Evolutionary conservation across 345 rosid genomes (phyloP), one percentile per base, ranked within the genome.

Genomic region (Aurinia saxatilis): DNA sequence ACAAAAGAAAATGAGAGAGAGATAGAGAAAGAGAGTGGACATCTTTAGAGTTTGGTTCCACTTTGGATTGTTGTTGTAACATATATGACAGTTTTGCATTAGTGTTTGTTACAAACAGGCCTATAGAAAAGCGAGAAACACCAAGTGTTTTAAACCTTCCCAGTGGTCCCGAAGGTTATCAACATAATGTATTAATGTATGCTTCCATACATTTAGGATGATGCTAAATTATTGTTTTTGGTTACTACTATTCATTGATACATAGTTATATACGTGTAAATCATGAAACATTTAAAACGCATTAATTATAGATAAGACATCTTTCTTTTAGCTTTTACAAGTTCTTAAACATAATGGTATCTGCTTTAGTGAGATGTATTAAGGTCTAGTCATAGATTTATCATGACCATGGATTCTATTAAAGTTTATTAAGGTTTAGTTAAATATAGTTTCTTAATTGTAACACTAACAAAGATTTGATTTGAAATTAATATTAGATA

Each of bases 41-140:
- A 66, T 58, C 1, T 30, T 30, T 14, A 31, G 63, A 11, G 16
- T 55, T 70, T 55, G 52, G 36, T 62, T 47, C 40, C 37, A 33
- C 39, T 33, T 54, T 49, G 62, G 15, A 30, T 23, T 12, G 47
- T 50, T 69, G 57, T 42, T 71, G 55, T 64, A 50, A 50, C 31
- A 27, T 27, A 27, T 16, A 44, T 15, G 13, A 57, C 70, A 42
- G 55, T 57, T 64, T 64, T 16, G 56, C 18, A 27, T 25, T 18
- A 46, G 27, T 18, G 25, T 41, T 23, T 18, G 23, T 34, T 16
- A 60, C 31, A 23, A 47, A 21, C 45, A 48, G 27, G 25, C 34
- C 40, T 6, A 14, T 16, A 4, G 27, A 23, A 23, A 23, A 23
- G 6, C 1, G 30, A 27, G 2, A 5, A 27, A 3, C 6, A 5